Evolutionary conservation across 352 stramenopile species (phyloP).

Genomic region (Pseudoperonospora humuli): DNA sequence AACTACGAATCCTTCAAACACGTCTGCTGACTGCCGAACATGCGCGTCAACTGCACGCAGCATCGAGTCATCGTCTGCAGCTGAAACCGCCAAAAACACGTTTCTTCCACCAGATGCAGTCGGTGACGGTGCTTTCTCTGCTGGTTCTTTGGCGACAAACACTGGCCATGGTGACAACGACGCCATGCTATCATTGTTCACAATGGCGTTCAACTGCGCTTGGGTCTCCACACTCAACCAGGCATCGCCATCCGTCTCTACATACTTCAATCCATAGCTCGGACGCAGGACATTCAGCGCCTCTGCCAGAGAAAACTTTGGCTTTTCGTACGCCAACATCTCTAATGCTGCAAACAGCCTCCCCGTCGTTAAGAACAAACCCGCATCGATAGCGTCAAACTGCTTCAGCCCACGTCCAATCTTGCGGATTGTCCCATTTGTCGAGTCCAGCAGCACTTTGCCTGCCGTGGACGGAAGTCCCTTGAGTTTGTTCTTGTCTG

Average conservation of each 20-base stretch:
- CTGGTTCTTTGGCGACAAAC: slow-evolving; percentile 63
- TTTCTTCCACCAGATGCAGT: slow-evolving; percentile 41
- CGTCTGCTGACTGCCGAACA: slow-evolving; percentile 28
- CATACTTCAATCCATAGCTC: slow-evolving; percentile 70
- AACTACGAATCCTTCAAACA: slow-evolving; percentile 82
- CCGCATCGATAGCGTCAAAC: slow-evolving; percentile 72
- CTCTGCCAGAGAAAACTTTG: slow-evolving; percentile 77
- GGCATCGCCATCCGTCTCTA: slow-evolving; percentile 47
- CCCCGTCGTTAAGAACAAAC: slow-evolving; percentile 62
- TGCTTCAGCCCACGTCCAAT: slow-evolving; percentile 65
- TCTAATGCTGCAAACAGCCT: slow-evolving; percentile 75
- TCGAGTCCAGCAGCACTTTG: slow-evolving; percentile 51
- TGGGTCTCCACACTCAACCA: slow-evolving; percentile 81
- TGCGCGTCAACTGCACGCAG: slow-evolving; percentile 58
- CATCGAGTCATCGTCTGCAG: slow-evolving; percentile 66
- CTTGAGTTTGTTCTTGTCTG: slow-evolving; percentile 48
- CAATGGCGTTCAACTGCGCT: slow-evolving; percentile 48
- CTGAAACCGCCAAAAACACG: slow-evolving; percentile 70
- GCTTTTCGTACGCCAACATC: slow-evolving; percentile 77
- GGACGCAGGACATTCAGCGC: slow-evolving; percentile 74
- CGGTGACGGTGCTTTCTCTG: slow-evolving; percentile 4
- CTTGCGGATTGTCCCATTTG: slow-evolving; percentile 40
- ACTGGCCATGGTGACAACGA: slow-evolving; percentile 66
- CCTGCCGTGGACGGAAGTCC: slow-evolving; percentile 56
- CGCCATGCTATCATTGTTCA: slow-evolving; percentile 48